phyloP scores from a whole-genome alignment of 768 basidiomycete species.

The Suillus lakei region DNA sequence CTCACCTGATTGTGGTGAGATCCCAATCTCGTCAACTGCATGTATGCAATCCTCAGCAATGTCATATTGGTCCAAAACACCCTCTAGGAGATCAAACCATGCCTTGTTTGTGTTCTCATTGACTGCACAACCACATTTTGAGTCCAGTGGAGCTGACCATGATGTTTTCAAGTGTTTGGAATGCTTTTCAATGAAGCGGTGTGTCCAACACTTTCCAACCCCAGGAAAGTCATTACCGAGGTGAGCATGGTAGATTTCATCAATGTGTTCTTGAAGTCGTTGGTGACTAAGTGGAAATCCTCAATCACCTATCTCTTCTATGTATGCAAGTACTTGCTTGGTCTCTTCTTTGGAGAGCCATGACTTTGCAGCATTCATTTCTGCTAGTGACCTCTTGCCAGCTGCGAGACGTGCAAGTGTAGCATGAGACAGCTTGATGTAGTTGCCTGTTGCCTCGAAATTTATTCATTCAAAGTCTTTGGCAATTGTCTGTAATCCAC shows the following conservation, averaged over 20 bases:
- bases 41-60: slow-evolving; percentile 17
- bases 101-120: slow-evolving; percentile 40
- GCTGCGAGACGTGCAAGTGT: slow-evolving; percentile 22
- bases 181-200: slow-evolving; percentile 34
- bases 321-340: slow-evolving; percentile 34
- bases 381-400: slow-evolving; percentile 23
- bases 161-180: slow-evolving; percentile 29
- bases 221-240: slow-evolving; percentile 38
- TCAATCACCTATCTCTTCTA: slow-evolving; percentile 29
- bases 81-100: slow-evolving; percentile 39
- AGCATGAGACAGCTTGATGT: slow-evolving; percentile 17
- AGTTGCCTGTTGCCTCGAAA: slow-evolving; percentile 18
- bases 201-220: slow-evolving; percentile 43
- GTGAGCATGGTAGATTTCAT: slow-evolving; percentile 31
- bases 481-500: slow-evolving; percentile 16
- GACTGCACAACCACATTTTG: slow-evolving; percentile 37
- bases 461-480: slow-evolving; percentile 16
- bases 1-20: slow-evolving; percentile 13
- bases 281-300: slow-evolving; percentile 42
- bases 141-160: slow-evolving; percentile 38
- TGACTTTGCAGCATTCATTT: slow-evolving; percentile 32
- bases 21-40: slow-evolving; percentile 23
- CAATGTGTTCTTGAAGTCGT: slow-evolving; percentile 38
- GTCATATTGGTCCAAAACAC: slow-evolving; percentile 15
- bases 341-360: slow-evolving; percentile 36